Evolutionary conservation across 106 monocot species (phyloP), one percentile per base, ranked within the genome.

Genomic region (Alisma plantagoaquatica): DNA sequence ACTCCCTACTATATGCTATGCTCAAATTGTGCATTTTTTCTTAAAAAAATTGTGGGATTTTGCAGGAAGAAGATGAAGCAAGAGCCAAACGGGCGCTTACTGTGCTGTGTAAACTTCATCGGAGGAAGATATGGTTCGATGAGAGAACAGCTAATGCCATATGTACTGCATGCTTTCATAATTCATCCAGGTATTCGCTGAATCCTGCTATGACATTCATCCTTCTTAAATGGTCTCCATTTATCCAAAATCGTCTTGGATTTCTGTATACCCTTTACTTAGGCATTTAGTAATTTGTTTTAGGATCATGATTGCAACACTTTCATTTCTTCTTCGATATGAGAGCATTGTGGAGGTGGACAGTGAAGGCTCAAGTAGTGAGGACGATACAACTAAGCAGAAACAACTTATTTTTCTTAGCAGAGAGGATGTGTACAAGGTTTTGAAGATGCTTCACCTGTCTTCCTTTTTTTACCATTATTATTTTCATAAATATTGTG

Each of bases 61-160:
- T 27, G 4, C 43, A 89, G 98, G 70, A 66, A 41, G 85, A 90
- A 32, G 82, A 98, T 23, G 98, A 98, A 54, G 32, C 30, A 6
- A 82, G 74, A 52, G 90, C 82, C 16, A 82, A 77, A 62, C 76
- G 90, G 55, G 59, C 98, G 3, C 73, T 98, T 62, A 69, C 61
- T 50, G 60, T 85, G 38, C 75, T 89, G 21, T 90, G 90, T 53
- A 90, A 98, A 68, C 84, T 98, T 69, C 90, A 98, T 73, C 70
- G 90, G 26, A 68, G 98, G 23, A 98, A 67, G 43, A 81, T 98
- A 43, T 98, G 98, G 98, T 85, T 86, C 70, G 98, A 90, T 77
- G 98, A 90, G 38, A 73, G 85, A 32, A 86, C 90, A 46, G 85
- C 98, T 18, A 86, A 85, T 82, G 85, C 77, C 19, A 90, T 98